Percentiles rank a stretch among this genome's conserved stretches.
phyloP scores from a whole-genome alignment of 2,329 filamentous ascomycete genomes.

The Phoma sp. region DNA sequence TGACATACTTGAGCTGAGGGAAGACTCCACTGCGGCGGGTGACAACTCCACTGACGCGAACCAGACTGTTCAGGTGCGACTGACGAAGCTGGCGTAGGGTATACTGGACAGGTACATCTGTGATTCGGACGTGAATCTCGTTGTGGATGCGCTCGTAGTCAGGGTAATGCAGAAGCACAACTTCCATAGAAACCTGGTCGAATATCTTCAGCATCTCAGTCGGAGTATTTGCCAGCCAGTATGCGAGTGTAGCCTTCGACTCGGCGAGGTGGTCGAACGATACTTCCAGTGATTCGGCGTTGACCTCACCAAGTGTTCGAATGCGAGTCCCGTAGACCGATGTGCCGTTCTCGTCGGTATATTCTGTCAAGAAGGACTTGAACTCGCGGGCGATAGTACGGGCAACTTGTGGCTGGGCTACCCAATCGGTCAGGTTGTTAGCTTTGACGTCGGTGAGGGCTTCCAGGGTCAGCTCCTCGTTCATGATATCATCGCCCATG shows the following conservation, averaged over 20 bases:
- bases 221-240: constrained; percentile 94
- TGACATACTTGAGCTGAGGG: constrained; percentile 97
- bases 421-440: constrained; percentile 92
- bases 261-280: constrained; percentile 92
- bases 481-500: constrained; percentile 92
- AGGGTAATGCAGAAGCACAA: constrained; percentile 92
- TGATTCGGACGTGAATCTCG: constrained; percentile 97
- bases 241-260: constrained; percentile 91
- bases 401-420: constrained; percentile 87
- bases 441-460: constrained; percentile 93
- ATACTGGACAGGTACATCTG: constrained; percentile 91
- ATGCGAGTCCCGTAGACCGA: constrained; percentile 97
- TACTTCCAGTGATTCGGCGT: constrained; percentile 94
- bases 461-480: constrained; percentile 91
- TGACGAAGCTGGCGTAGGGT: constrained; percentile 94
- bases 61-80: constrained; percentile 92
- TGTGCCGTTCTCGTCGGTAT: constrained; percentile 84
- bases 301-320: constrained; percentile 93
- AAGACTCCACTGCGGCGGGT: constrained; percentile 95
- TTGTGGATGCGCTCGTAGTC: constrained; percentile 98
- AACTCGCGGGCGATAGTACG: constrained; percentile 95
- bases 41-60: constrained; percentile 93
- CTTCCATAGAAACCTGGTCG: constrained; percentile 95
- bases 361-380: constrained; percentile 96
- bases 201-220: constrained; percentile 96